Conservation (phyloP, 768 basidiomycete species). For the Amanita subjunquillea region DNA sequence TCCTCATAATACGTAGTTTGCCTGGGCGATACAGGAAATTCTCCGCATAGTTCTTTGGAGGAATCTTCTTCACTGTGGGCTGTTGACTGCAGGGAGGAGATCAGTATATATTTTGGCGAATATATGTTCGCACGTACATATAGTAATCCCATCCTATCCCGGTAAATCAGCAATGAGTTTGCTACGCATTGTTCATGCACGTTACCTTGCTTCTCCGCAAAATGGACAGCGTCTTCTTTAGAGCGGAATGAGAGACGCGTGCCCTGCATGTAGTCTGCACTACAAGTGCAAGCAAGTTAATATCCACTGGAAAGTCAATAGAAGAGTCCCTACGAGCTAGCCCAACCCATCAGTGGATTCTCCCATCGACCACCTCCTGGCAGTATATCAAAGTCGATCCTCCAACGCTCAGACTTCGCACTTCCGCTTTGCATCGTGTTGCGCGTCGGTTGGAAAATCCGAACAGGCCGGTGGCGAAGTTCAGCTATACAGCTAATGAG, state of each 20-base stretch:
- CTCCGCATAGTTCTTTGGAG: slow-evolving; percentile 84
- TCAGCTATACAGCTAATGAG: slow-evolving; percentile 38
- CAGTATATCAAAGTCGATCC: slow-evolving; percentile 91
- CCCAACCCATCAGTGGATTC: slow-evolving; percentile 97
- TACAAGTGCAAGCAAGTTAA: slow-evolving; percentile 14
- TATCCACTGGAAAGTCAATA: neutral
- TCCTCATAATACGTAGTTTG: slow-evolving; percentile 75
- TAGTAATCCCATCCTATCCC: slow-evolving; percentile 84
- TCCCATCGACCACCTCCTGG: slow-evolving; percentile 91
- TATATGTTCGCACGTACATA: slow-evolving; percentile 43
- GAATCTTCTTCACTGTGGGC: slow-evolving; percentile 52
- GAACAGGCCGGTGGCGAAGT: slow-evolving; percentile 77
- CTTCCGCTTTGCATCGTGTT: slow-evolving; percentile 94
- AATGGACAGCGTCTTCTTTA: slow-evolving; percentile 87
- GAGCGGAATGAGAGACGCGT: slow-evolving; percentile 74
- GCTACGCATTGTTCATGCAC: slow-evolving; percentile 1
- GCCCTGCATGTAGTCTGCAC: slow-evolving; percentile 95
- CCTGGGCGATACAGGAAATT: slow-evolving; percentile 80
- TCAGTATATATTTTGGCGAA: neutral
- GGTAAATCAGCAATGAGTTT: slow-evolving; percentile 7
- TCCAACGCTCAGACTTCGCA: slow-evolving; percentile 80
- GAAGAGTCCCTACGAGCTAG: slow-evolving; percentile 67
- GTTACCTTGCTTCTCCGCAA: slow-evolving; percentile 93
- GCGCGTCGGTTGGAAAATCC: slow-evolving; percentile 87
- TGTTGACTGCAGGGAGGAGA: slow-evolving; percentile 35